These are phyloP conservation scores for Phalaenopsis aphrodite DNA, from an alignment of 106 monocot species.

Conservation along the genomic window DNA sequence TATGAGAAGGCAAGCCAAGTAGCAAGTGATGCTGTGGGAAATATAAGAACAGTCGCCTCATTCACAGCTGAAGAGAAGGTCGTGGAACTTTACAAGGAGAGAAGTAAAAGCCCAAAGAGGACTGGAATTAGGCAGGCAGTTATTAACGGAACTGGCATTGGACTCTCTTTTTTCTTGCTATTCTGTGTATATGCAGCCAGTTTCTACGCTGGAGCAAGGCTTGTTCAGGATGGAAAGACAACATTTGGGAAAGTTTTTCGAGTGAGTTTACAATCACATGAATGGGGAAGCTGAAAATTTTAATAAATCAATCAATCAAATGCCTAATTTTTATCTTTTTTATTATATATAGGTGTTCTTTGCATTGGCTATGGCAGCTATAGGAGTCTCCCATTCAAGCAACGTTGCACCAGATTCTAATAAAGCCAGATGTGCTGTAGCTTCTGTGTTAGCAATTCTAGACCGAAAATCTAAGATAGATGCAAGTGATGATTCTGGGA, in stretches of 20 bases:
- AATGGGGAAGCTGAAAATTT: not conserved
- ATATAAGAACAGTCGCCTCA: conserved; percentile 13
- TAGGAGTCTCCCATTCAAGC: conserved; percentile 14
- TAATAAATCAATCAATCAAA: not conserved
- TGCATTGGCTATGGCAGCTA: conserved; percentile 12
- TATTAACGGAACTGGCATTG: conserved; percentile 10
- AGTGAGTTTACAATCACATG: conserved; percentile 7
- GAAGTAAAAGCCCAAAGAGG: not conserved
- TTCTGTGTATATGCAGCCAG: conserved; percentile 15
- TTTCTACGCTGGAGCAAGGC: conserved; percentile 14
- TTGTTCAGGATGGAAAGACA: conserved; percentile 13
- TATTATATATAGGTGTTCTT: conserved; percentile 7
- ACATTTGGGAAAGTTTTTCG: conserved; percentile 17
- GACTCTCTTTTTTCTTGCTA: conserved; percentile 8
- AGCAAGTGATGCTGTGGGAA: conserved; percentile 11
- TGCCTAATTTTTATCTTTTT: not conserved
- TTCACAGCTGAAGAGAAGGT: conserved; percentile 13
- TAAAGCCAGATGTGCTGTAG: conserved; percentile 9
- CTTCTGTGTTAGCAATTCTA: conserved; percentile 6
- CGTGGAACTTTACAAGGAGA: conserved; percentile 7
- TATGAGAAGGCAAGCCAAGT: conserved; percentile 15
- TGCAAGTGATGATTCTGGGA: conserved; percentile 9
- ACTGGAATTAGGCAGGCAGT: conserved; percentile 12
- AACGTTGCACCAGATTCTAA: conserved; percentile 10
- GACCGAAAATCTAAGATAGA: conserved; percentile 12